Conservation (phyloP, 257 asterid species). For the Solanum bukasovii region DNA sequence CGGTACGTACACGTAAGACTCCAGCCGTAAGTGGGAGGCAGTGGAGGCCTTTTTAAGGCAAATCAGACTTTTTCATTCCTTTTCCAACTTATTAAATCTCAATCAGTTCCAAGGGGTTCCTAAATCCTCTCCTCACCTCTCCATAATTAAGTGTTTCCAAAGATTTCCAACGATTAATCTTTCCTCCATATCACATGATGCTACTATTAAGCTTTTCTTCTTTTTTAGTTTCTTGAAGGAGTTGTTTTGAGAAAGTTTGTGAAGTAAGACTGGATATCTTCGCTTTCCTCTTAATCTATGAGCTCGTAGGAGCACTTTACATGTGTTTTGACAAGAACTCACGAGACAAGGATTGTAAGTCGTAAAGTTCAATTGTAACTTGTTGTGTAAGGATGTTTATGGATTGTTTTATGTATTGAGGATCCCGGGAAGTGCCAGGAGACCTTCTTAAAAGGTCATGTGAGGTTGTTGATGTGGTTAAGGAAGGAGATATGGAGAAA, state of each 20-base stretch:
- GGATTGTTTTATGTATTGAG: background rate
- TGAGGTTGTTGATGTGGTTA: background rate
- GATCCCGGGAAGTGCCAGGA: background rate
- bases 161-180: background rate
- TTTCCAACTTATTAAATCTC: background rate
- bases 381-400: background rate
- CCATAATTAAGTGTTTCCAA: background rate
- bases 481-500: background rate
- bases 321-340: background rate
- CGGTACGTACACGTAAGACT: background rate
- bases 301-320: background rate
- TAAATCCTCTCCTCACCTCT: background rate
- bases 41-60: background rate
- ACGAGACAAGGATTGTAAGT: background rate
- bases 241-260: background rate
- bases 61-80: background rate
- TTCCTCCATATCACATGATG: background rate
- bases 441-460: background rate
- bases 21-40: background rate
- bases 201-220: background rate
- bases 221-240: background rate
- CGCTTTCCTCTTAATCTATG: background rate
- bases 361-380: background rate
- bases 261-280: background rate
- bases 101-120: background rate